These are phyloP conservation scores for Candida andamanensis DNA, from an alignment of 805 yeast species.

Conservation along the genomic window DNA sequence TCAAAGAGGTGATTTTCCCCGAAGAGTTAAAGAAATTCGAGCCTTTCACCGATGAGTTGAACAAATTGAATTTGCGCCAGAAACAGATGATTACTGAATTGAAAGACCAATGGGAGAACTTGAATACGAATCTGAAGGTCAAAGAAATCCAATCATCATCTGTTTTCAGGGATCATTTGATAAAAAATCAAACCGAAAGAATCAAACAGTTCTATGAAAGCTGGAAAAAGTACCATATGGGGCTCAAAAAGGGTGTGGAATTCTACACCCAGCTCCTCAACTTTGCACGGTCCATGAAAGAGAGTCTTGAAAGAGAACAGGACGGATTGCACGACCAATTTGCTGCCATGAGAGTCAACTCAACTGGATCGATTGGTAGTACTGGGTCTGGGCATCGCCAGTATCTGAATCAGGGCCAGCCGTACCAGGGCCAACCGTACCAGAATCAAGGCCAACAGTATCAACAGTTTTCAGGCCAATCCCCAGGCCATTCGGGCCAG, in stretches of 20 bases:
- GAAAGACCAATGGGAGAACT: constrained; percentile 24
- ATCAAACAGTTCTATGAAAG: constrained; percentile 41
- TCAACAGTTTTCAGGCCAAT: background rate
- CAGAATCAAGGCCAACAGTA: background rate
- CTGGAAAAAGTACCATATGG: constrained; percentile 57
- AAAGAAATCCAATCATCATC: constrained; percentile 41
- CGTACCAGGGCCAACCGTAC: no score
- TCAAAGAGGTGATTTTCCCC: constrained; percentile 51
- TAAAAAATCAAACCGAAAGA: constrained; percentile 27
- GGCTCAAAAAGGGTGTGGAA: constrained; percentile 53
- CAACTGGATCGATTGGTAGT: no score
- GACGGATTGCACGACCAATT: background rate
- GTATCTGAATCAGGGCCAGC: no score
- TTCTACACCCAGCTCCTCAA: constrained; percentile 53
- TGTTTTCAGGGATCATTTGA: constrained; percentile 31
- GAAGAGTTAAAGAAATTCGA: constrained; percentile 74
- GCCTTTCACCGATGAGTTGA: constrained; percentile 61
- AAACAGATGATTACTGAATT: constrained; percentile 37
- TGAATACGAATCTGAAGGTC: constrained; percentile 23
- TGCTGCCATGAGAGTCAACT: constrained; percentile 1
- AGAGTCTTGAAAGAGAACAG: background rate
- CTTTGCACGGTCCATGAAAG: constrained; percentile 1
- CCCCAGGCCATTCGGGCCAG: constrained; percentile 4
- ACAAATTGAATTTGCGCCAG: constrained; percentile 65
- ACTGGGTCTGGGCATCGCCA: no score